phyloP scores from a whole-genome alignment of 805 yeast genomes.

The Ogataea trehalophila region DNA sequence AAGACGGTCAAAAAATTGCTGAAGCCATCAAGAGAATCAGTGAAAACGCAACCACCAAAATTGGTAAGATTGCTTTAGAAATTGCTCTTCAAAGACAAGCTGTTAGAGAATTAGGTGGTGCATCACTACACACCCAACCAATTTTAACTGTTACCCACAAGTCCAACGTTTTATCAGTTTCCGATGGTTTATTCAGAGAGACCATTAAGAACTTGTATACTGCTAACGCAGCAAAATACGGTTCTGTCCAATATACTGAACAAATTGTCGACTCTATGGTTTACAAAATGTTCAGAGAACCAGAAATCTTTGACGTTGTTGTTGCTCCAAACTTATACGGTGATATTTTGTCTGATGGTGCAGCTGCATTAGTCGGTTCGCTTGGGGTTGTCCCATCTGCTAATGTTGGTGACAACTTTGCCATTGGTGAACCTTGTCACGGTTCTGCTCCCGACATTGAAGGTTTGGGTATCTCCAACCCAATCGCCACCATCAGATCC shows the following conservation, averaged over 20 bases:
- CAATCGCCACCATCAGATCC: conserved; percentile 96
- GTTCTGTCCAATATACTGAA: conserved; percentile 69
- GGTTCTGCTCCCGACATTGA: conserved; percentile 99
- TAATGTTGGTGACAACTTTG: conserved; percentile 93
- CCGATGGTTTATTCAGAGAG: conserved; percentile 97
- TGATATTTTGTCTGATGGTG: conserved; percentile 95
- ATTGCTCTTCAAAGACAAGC: conserved; percentile 89
- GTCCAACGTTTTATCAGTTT: conserved; percentile 86
- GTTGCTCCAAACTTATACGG: conserved; percentile 99
- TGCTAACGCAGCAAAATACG: conserved; percentile 52
- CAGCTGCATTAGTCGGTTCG: conserved; percentile 96
- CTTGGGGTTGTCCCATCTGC: conserved; percentile 98
- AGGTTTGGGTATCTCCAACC: conserved; percentile 92
- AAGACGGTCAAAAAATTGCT: conserved; percentile 85
- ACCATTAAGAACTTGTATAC: conserved; percentile 59
- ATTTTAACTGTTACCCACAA: conserved; percentile 91
- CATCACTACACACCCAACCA: conserved; percentile 50
- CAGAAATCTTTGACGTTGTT: conserved; percentile 93
- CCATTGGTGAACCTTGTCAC: conserved; percentile 98
- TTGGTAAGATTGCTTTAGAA: conserved; percentile 87
- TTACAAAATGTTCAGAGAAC: conserved; percentile 97
- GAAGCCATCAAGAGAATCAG: conserved; percentile 97
- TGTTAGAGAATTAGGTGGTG: conserved; percentile 60
- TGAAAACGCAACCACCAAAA: conserved; percentile 78
- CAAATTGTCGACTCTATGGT: conserved; percentile 99